A percentile compares a stretch with the other conserved stretches of the same genome.
These are phyloP conservation scores for Drechmeria coniospora DNA, from an alignment of 2,329 filamentous ascomycete genomes.

Conservation along the genomic window DNA sequence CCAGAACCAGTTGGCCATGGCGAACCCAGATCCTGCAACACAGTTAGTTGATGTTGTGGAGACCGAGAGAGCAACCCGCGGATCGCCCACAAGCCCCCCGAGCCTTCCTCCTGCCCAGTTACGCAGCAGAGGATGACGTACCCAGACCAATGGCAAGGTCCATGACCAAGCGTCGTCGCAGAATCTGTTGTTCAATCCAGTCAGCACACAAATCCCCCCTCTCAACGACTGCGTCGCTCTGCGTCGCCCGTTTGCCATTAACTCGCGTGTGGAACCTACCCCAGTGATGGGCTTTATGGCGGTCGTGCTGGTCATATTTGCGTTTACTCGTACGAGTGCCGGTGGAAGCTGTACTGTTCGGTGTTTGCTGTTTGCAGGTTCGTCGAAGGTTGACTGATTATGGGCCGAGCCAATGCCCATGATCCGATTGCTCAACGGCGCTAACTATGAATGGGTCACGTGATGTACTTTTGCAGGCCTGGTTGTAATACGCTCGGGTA, in stretches of 20 bases:
- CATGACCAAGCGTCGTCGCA: slow-evolving; percentile 41
- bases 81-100: slow-evolving; percentile 8
- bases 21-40: slow-evolving; percentile 33
- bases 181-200: slow-evolving; percentile 30
- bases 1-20: slow-evolving; percentile 42
- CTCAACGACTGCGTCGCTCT: background rate
- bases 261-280: slow-evolving; percentile 27
- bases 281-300: slow-evolving; percentile 43
- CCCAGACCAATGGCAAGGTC: slow-evolving; percentile 41
- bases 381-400: slow-evolving; percentile 5
- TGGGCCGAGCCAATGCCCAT: slow-evolving; percentile 9
- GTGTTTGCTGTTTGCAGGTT: slow-evolving; percentile 10
- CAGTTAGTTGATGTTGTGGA: slow-evolving; percentile 25
- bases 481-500: no score
- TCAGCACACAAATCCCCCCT: slow-evolving; percentile 15
- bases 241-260: slow-evolving; percentile 13
- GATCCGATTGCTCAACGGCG: slow-evolving; percentile 21
- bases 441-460: slow-evolving; percentile 10
- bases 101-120: slow-evolving; percentile 1
- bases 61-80: slow-evolving; percentile 11
- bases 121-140: slow-evolving; percentile 21
- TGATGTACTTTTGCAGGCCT: slow-evolving; percentile 3
- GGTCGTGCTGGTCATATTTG: slow-evolving; percentile 25
- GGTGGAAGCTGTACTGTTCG: slow-evolving; percentile 8
- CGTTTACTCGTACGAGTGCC: slow-evolving; percentile 5